These are phyloP conservation scores for Penicillium digitatum DNA, from an alignment of 2,329 filamentous ascomycete species.

Conservation along the genomic window DNA sequence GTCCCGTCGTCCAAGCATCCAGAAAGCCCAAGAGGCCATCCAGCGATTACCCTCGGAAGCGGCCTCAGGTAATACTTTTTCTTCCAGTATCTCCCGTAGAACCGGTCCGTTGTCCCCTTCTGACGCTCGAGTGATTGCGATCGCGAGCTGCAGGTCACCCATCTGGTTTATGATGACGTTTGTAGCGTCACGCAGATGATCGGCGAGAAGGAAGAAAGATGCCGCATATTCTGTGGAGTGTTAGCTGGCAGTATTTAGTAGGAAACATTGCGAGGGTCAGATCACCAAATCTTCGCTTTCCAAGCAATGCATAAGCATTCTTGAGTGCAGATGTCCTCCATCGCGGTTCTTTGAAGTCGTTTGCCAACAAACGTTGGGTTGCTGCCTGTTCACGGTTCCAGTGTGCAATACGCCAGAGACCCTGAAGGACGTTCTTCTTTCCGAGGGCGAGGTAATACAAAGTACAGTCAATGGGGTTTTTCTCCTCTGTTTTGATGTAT, in stretches of 20 bases:
- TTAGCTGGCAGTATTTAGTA: conserved; percentile 4
- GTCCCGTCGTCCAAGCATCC: conserved; percentile 77
- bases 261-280: background rate
- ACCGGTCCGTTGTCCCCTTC: conserved; percentile 78
- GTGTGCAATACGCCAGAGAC: conserved; percentile 88
- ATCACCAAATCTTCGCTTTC: conserved; percentile 77
- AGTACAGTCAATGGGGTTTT: conserved; percentile 86
- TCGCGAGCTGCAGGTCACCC: conserved; percentile 81
- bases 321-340: conserved; percentile 90
- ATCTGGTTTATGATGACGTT: conserved; percentile 83
- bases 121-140: conserved; percentile 82
- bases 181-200: conserved; percentile 77
- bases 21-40: conserved; percentile 94
- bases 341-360: conserved; percentile 81
- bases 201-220: conserved; percentile 89
- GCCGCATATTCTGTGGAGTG: conserved; percentile 74
- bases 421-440: conserved; percentile 86
- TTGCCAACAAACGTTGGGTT: conserved; percentile 75
- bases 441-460: conserved; percentile 85
- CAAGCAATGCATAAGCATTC: conserved; percentile 92
- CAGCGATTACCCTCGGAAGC: conserved; percentile 81
- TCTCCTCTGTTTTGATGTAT: conserved; percentile 81
- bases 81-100: conserved; percentile 68
- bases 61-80: conserved; percentile 73
- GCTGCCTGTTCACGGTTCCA: conserved; percentile 82